Conservation (phyloP, 2,329 filamentous ascomycete genomes). For the Pseudocercospora cruenta region DNA sequence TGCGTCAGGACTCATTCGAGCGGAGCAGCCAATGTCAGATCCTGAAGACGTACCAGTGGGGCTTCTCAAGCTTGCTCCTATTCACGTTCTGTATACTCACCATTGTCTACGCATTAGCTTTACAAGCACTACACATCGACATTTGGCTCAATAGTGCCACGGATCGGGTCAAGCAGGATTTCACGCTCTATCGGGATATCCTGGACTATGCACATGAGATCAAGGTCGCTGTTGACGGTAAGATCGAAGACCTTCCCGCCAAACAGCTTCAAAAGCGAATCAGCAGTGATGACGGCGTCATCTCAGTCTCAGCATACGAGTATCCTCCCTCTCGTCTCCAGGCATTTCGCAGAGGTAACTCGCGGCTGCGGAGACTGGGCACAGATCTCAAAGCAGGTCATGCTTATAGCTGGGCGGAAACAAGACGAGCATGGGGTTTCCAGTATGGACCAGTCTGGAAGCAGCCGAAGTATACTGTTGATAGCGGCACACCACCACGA, state of each 20-base stretch:
- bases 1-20: constrained; percentile 1
- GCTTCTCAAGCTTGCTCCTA: constrained; percentile 23
- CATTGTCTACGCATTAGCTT: constrained; percentile 2
- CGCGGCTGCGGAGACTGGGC: constrained; percentile 4
- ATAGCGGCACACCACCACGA: neutral
- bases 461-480: neutral
- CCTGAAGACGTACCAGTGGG: constrained; percentile 18
- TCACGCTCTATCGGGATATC: constrained; percentile 20
- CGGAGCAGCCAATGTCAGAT: constrained; percentile 11
- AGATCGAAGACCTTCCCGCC: constrained; percentile 15
- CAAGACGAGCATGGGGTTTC: constrained; percentile 14
- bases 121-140: constrained; percentile 16
- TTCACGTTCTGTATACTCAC: constrained; percentile 24
- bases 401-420: constrained; percentile 14
- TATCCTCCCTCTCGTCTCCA: constrained; percentile 13
- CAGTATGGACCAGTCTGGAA: constrained; percentile 13
- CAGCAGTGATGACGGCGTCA: neutral
- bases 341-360: constrained; percentile 1
- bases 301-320: constrained; percentile 12
- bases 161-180: constrained; percentile 10
- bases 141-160: constrained; percentile 14
- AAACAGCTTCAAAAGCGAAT: constrained; percentile 14
- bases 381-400: constrained; percentile 13
- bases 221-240: constrained; percentile 10
- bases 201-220: constrained; percentile 20